phyloP scores from a whole-genome alignment of 2,329 filamentous ascomycete species.

The Ceratocystis ficicola region DNA sequence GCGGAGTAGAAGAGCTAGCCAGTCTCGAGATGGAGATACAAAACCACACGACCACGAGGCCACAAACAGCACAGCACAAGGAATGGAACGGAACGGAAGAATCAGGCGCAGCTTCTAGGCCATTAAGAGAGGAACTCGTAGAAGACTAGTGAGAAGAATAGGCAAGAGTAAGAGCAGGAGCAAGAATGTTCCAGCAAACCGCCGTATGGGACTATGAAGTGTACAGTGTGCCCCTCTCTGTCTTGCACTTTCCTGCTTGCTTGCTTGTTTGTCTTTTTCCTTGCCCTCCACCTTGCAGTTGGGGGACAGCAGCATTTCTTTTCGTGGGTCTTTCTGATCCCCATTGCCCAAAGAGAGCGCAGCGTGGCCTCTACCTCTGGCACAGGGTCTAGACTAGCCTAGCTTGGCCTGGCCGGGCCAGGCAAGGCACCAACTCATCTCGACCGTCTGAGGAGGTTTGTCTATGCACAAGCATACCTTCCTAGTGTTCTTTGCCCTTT shows the following conservation, averaged over 20 bases:
- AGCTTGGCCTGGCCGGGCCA: background rate
- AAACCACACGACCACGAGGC: background rate
- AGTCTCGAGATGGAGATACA: background rate
- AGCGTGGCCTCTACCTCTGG: background rate
- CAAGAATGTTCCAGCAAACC: background rate
- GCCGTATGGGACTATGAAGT: background rate
- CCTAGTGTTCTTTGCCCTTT: too few relatives aligned
- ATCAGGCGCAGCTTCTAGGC: too few relatives aligned
- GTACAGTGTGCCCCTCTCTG: background rate
- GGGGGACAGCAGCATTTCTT: background rate
- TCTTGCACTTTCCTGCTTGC: background rate
- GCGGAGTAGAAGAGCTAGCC: background rate
- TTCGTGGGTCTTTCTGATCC: background rate
- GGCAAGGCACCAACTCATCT: too few relatives aligned
- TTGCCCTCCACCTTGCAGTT: too few relatives aligned
- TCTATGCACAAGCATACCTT: too few relatives aligned
- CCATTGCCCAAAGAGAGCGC: background rate
- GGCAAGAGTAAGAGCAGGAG: conserved; percentile 4
- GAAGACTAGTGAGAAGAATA: background rate
- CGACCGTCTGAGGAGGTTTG: too few relatives aligned
- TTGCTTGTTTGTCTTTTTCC: background rate
- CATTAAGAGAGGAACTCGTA: background rate
- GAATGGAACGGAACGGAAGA: too few relatives aligned
- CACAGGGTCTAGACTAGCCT: background rate
- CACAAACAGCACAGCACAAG: background rate